Conservation (phyloP, 1,284 basidiomycete genomes). For the Moesziomyces sp. region DNA sequence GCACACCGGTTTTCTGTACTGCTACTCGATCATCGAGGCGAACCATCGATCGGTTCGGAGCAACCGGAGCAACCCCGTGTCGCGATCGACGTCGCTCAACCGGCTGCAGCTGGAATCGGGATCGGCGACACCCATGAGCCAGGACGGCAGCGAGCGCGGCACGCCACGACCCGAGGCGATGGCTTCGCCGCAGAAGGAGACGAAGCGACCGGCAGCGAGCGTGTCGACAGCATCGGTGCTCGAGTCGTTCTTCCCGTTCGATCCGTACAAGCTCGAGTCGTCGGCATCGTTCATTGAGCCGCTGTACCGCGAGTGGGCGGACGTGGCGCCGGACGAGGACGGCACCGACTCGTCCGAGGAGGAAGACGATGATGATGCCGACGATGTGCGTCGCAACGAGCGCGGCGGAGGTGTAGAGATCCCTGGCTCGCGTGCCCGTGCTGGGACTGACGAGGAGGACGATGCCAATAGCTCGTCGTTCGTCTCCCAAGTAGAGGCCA, state of each 20-base stretch:
- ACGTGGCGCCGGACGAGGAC: constrained; percentile 69
- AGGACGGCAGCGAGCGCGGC: constrained; percentile 32
- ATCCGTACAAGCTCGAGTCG: constrained; percentile 88
- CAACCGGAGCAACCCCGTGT: constrained; percentile 23
- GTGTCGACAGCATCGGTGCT: constrained; percentile 71
- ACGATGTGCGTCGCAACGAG: constrained; percentile 38
- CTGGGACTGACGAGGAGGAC: constrained; percentile 11
- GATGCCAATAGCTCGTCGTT: constrained; percentile 52
- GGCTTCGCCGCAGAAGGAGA: constrained; percentile 1
- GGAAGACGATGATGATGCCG: constrained; percentile 44
- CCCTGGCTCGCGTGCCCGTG: constrained; percentile 13
- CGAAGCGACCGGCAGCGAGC: constrained; percentile 5
- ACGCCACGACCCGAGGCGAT: constrained; percentile 18
- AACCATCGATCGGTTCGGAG: constrained; percentile 71
- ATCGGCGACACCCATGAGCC: constrained; percentile 32
- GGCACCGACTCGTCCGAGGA: constrained; percentile 44
- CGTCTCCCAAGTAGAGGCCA: constrained; percentile 61
- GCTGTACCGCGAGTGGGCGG: constrained; percentile 72
- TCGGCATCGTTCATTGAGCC: constrained; percentile 70
- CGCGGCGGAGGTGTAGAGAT: constrained; percentile 19
- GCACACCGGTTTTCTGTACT: constrained; percentile 90
- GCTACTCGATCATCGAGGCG: constrained; percentile 89
- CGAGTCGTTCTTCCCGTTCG: constrained; percentile 97
- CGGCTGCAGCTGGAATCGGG: constrained; percentile 29
- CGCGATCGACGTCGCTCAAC: constrained; percentile 34